These are phyloP conservation scores for Monosporozyma aerobia DNA, from an alignment of 805 yeast species.

Conservation along the genomic window DNA sequence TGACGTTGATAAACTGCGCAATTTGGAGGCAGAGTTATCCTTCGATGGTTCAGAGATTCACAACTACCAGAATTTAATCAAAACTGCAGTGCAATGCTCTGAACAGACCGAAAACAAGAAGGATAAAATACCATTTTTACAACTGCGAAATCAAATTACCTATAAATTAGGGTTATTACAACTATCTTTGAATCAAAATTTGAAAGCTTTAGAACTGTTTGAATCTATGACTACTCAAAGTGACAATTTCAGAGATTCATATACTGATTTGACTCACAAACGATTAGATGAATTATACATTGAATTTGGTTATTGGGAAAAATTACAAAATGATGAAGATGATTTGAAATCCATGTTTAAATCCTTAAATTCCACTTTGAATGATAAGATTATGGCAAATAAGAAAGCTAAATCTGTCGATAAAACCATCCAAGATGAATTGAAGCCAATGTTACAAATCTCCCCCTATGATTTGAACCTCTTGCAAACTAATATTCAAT, in stretches of 20 bases:
- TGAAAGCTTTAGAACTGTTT: constrained; percentile 45
- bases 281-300: constrained; percentile 42
- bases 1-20: background rate
- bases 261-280: constrained; percentile 39
- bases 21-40: background rate
- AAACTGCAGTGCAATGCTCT: background rate
- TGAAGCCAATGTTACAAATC: constrained; percentile 30
- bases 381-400: constrained; percentile 4
- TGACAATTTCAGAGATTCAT: constrained; percentile 8
- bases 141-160: constrained; percentile 30
- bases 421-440: constrained; percentile 18
- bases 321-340: constrained; percentile 17
- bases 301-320: constrained; percentile 43
- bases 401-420: constrained; percentile 11
- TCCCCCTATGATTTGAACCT: constrained; percentile 38
- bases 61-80: background rate
- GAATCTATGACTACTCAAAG: constrained; percentile 35
- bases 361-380: constrained; percentile 11
- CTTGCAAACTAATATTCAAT: constrained; percentile 19
- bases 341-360: constrained; percentile 10
- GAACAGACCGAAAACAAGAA: background rate
- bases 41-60: constrained; percentile 1
- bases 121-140: background rate
- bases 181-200: constrained; percentile 45
- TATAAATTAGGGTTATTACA: constrained; percentile 57